Percentiles rank a stretch among this genome's conserved stretches.
These are phyloP conservation scores for Rhizophora apiculata DNA, from an alignment of 345 rosid species.

Conservation along the genomic window DNA sequence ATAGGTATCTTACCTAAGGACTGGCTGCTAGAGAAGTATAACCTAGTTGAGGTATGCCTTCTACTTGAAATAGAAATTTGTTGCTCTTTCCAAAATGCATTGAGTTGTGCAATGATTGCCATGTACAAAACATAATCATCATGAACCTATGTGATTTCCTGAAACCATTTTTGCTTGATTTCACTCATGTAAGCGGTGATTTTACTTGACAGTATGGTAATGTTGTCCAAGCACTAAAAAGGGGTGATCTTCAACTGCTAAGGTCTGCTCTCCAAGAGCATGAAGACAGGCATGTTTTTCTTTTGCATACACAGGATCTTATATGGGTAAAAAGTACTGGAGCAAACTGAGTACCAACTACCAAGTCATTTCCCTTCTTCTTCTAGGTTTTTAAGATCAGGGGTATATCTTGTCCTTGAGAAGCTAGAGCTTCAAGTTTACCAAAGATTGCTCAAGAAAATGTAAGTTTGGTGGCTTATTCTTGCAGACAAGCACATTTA, in stretches of 20 bases:
- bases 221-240: constrained; percentile 60
- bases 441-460: constrained; percentile 89
- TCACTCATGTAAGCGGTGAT: constrained; percentile 3
- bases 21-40: constrained; percentile 61
- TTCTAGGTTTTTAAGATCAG: constrained; percentile 81
- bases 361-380: background rate
- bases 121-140: background rate
- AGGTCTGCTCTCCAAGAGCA: constrained; percentile 82
- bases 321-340: background rate
- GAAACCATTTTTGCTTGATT: background rate
- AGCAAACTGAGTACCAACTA: background rate
- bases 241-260: constrained; percentile 89
- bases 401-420: constrained; percentile 93
- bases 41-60: constrained; percentile 67
- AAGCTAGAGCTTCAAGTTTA: constrained; percentile 97
- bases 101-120: background rate
- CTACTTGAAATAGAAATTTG: background rate
- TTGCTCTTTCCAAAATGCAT: background rate
- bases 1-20: constrained; percentile 71
- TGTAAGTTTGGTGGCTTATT: constrained; percentile 40
- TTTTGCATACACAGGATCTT: constrained; percentile 7
- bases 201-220: constrained; percentile 59
- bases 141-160: background rate
- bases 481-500: background rate
- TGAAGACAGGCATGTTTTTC: constrained; percentile 63